Evolutionary conservation across 805 yeast genomes (phyloP).

Genomic region (Lipomyces orientalis): DNA sequence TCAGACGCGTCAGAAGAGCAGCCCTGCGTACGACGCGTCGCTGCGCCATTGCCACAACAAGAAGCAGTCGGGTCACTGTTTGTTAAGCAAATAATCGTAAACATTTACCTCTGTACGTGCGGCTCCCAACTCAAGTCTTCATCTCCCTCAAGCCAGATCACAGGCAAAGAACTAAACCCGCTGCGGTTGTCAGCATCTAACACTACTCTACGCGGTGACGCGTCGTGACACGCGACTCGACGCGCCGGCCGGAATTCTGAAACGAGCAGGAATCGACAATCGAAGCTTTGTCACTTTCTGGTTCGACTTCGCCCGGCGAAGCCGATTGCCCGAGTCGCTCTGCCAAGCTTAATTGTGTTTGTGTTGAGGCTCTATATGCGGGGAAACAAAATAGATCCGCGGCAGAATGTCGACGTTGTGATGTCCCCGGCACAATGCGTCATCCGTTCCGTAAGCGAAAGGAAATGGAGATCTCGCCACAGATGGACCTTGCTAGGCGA

Average conservation of each 20-base stretch:
- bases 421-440: too few species aligned
- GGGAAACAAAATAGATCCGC: too few species aligned
- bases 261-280: not conserved
- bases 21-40: slow-evolving; percentile 32
- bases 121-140: too few species aligned
- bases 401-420: too few species aligned
- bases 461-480: not conserved
- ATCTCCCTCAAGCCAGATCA: too few species aligned
- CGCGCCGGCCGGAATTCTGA: not conserved
- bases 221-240: too few species aligned
- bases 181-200: not conserved
- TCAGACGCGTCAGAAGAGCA: slow-evolving; percentile 29
- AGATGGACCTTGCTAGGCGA: not conserved
- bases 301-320: not conserved
- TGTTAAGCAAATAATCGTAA: not conserved
- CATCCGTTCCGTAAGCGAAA: not conserved
- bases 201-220: too few species aligned
- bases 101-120: not conserved
- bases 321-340: not conserved
- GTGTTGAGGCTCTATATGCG: too few species aligned
- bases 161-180: not conserved
- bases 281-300: not conserved
- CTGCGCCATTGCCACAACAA: not conserved
- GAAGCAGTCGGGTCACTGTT: not conserved
- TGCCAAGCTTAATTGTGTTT: not conserved